phyloP scores from a whole-genome alignment of 176 grass and related monocot genomes.

The Stipa capillata region DNA sequence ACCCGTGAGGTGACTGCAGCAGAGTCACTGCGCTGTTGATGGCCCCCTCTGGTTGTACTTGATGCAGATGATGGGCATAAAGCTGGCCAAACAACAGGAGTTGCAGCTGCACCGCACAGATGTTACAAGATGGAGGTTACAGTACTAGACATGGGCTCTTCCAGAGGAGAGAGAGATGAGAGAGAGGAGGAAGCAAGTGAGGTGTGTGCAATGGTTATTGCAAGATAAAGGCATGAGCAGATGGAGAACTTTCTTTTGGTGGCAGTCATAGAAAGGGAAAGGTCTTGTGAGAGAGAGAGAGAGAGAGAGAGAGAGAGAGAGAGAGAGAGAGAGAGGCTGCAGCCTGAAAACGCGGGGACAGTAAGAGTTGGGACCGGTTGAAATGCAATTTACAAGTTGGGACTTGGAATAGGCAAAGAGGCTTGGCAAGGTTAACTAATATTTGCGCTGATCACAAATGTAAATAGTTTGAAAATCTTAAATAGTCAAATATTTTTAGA shows the following conservation, averaged over 20 bases:
- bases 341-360: slow-evolving; percentile 31
- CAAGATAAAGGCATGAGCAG: slow-evolving; percentile 20
- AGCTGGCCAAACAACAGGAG: slow-evolving; percentile 8
- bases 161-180: background rate
- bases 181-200: background rate
- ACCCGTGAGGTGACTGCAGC: slow-evolving; percentile 8
- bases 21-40: slow-evolving; percentile 2
- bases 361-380: slow-evolving; percentile 32
- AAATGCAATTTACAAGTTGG: slow-evolving; percentile 15
- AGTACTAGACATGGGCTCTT: background rate
- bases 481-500: too few species aligned
- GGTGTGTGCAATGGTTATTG: background rate
- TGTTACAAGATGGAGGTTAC: background rate
- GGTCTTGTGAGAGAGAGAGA: slow-evolving; percentile 6
- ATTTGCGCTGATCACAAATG: too few species aligned
- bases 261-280: slow-evolving; percentile 35
- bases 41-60: background rate
- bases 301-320: background rate
- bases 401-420: background rate
- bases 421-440: background rate
- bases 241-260: slow-evolving; percentile 22
- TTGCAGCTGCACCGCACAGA: background rate
- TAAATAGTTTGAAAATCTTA: too few species aligned
- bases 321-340: background rate
- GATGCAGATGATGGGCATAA: slow-evolving; percentile 16